Base-by-base conservation (phyloP, 2,329 filamentous ascomycete genomes). In the Pseudomassariella vexata region DNA sequence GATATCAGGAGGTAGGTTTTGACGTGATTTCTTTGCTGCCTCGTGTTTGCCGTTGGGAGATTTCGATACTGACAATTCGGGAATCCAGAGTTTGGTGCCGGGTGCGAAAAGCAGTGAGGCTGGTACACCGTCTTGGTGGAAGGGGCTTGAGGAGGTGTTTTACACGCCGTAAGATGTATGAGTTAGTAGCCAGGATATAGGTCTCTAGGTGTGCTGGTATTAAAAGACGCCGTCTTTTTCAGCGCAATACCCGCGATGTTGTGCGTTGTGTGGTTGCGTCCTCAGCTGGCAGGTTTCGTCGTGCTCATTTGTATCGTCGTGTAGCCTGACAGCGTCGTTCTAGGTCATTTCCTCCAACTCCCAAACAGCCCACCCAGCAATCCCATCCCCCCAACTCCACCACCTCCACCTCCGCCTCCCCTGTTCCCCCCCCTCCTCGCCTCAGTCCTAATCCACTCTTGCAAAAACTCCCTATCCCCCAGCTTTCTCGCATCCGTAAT, bases 61-160 rank as follows among this genome's bases (percentile, higher is more conserved):
- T n/a, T n/a, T n/a, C n/a, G n/a, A n/a, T n/a, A n/a, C n/a, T n/a
- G n/a, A n/a, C n/a, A n/a, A n/a, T n/a, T n/a, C n/a, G n/a, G n/a
- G n/a, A n/a, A n/a, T 25, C 34, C 33, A 56, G 51, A 55, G 49
- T 28, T 51, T 82, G 19, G 72, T 81, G 2, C 65, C 70, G 1
- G 78, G 76, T 0, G 76, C 76, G 3, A 67, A 62, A 45, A 69
- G 66, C 38, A 79, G 75, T 39, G 68, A 73, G 43, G 66, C 70
- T 5, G 78, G 75, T 3, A 67, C 66, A 42, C 72, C 72, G n/a
- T 52, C 67, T 9, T 85, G 81, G 81, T 85, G 81, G 81, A 78
- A 72, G 49, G 69, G 68, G 2, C 52, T 81, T 14, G 77, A 84
- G 52, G 79, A 85, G 59, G 79, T 85, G 3, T 85, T 85, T 49